These are phyloP conservation scores for Sporothrix inflata DNA, from an alignment of 2,329 filamentous ascomycete species.

Conservation along the genomic window DNA sequence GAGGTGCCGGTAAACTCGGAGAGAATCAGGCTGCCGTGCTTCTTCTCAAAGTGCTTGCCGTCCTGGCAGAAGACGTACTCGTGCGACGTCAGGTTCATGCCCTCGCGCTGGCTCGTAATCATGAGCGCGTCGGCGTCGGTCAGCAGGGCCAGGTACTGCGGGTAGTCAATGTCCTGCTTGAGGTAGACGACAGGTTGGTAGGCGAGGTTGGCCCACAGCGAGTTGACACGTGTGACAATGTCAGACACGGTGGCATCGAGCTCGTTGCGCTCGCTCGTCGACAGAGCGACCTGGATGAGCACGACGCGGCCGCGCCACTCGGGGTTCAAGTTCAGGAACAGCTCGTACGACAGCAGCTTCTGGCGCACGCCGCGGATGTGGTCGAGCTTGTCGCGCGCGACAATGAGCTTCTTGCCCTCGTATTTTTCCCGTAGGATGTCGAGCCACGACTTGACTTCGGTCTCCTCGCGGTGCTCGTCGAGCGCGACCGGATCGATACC, in stretches of 20 bases:
- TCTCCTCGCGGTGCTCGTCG: slow-evolving; percentile 68
- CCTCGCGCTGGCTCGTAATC: slow-evolving; percentile 93
- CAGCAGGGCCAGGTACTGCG: slow-evolving; percentile 89
- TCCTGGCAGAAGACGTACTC: slow-evolving; percentile 95
- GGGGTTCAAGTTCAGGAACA: slow-evolving; percentile 92
- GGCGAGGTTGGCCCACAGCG: slow-evolving; percentile 83
- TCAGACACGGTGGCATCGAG: slow-evolving; percentile 87
- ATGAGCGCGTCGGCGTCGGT: slow-evolving; percentile 89
- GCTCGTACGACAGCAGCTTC: slow-evolving; percentile 87
- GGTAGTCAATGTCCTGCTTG: slow-evolving; percentile 90
- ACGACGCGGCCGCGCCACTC: slow-evolving; percentile 87
- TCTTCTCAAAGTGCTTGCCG: slow-evolving; percentile 71
- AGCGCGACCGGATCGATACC: slow-evolving; percentile 86
- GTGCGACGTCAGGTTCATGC: slow-evolving; percentile 95
- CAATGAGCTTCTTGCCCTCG: slow-evolving; percentile 84
- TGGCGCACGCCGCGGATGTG: slow-evolving; percentile 89
- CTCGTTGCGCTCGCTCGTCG: slow-evolving; percentile 84
- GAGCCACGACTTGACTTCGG: slow-evolving; percentile 78
- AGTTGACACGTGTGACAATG: slow-evolving; percentile 93
- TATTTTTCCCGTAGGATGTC: slow-evolving; percentile 81
- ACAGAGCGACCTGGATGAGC: slow-evolving; percentile 90
- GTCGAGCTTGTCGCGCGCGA: slow-evolving; percentile 92
- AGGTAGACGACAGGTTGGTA: slow-evolving; percentile 93
- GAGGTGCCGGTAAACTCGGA: slow-evolving; percentile 95
- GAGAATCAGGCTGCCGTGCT: slow-evolving; percentile 85